These are phyloP conservation scores for Mucor sp. DNA, from an alignment of 371 early-diverging fungal genomes.

Conservation along the genomic window DNA sequence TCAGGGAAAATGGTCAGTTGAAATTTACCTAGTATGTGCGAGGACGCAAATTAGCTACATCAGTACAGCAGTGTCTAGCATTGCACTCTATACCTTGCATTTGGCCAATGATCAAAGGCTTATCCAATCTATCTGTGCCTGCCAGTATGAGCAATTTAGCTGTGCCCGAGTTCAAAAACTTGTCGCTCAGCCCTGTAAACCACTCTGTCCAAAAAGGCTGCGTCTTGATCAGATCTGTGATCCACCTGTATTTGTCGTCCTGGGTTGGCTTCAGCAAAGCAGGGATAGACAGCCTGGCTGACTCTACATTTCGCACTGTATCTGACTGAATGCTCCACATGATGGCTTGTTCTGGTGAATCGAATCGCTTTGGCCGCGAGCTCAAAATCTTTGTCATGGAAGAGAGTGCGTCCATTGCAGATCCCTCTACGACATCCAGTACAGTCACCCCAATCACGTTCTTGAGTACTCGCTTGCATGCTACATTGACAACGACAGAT, in stretches of 20 bases:
- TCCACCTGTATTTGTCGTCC: conserved; percentile 55
- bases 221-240: conserved; percentile 72
- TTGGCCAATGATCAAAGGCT: conserved; percentile 88
- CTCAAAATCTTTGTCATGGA: conserved; percentile 66
- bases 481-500: conserved; percentile 80
- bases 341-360: conserved; percentile 64
- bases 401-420: conserved; percentile 77
- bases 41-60: no score
- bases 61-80: not conserved
- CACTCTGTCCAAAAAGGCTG: conserved; percentile 85
- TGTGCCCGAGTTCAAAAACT: conserved; percentile 71
- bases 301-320: conserved; percentile 66
- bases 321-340: conserved; percentile 73
- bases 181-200: conserved; percentile 82
- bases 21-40: conserved; percentile 83
- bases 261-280: conserved; percentile 35
- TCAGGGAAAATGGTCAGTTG: conserved; percentile 84
- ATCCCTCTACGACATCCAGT: conserved; percentile 91
- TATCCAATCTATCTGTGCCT: conserved; percentile 92
- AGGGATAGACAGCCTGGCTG: conserved; percentile 81
- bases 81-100: conserved; percentile 85
- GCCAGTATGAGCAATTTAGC: conserved; percentile 88
- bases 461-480: conserved; percentile 49
- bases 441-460: conserved; percentile 76
- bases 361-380: conserved; percentile 66